Percentiles rank a stretch among this genome's conserved stretches.
Evolutionary conservation across 1,284 basidiomycete genomes (phyloP).

Genomic region (Malassezia sympodialis): DNA sequence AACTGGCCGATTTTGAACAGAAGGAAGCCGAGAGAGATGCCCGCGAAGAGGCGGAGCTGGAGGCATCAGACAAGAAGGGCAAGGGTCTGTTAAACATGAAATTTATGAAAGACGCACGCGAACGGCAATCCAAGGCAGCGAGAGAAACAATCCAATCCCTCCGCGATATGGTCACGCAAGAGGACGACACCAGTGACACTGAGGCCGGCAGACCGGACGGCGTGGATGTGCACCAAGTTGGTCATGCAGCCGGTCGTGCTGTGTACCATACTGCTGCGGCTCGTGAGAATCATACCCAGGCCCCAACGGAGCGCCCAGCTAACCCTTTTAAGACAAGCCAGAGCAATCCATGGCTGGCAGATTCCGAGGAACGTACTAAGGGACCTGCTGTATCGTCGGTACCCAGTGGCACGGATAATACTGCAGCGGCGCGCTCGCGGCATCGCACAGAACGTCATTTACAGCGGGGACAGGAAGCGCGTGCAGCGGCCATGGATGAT

Average conservation of each 20-base stretch:
- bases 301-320: background rate
- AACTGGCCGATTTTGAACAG: conserved; percentile 24
- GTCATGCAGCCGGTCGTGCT: conserved; percentile 25
- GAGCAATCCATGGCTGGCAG: conserved; percentile 16
- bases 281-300: background rate
- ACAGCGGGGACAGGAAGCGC: conserved; percentile 18
- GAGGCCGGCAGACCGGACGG: conserved; percentile 8
- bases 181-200: conserved; percentile 16
- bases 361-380: background rate
- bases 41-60: conserved; percentile 23
- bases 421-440: conserved; percentile 19
- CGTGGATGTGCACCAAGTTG: conserved; percentile 14
- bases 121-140: conserved; percentile 25
- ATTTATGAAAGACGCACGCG: conserved; percentile 47
- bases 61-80: conserved; percentile 22
- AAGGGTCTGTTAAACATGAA: conserved; percentile 45
- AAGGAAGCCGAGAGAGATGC: conserved; percentile 20
- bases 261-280: conserved; percentile 22
- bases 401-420: conserved; percentile 13
- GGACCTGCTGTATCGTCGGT: background rate
- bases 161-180: conserved; percentile 19
- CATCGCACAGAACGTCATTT: conserved; percentile 20
- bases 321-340: background rate
- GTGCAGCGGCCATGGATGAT: conserved; percentile 19
- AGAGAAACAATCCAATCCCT: conserved; percentile 31